These are phyloP conservation scores for Digitaria exilis DNA, from an alignment of 202 grass and related monocot species.

Conservation along the genomic window DNA sequence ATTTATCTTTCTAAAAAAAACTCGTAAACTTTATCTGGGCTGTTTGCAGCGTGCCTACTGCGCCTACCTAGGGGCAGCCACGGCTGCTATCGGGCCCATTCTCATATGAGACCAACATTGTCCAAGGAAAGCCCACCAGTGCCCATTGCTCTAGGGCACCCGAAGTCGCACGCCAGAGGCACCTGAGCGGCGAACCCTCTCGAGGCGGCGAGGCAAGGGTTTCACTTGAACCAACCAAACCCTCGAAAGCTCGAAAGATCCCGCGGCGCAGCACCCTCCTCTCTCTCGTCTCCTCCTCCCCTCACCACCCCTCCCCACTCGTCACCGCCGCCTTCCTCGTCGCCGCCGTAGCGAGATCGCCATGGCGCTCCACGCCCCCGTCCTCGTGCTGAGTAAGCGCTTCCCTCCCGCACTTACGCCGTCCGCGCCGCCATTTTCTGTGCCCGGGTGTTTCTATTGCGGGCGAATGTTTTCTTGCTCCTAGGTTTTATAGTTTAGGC, in stretches of 20 bases:
- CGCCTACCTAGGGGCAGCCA: no score
- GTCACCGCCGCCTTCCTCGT: background rate
- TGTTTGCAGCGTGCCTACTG: no score
- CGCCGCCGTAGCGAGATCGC: background rate
- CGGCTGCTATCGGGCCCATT: no score
- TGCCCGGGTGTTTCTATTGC: background rate
- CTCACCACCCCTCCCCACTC: background rate
- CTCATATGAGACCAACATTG: no score
- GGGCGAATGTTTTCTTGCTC: background rate
- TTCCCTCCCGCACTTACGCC: background rate
- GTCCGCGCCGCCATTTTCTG: background rate
- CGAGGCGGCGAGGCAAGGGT: conserved; percentile 13
- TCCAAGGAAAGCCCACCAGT: background rate
- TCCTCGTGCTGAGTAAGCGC: conserved; percentile 88
- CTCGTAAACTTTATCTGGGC: no score
- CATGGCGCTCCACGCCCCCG: conserved; percentile 77
- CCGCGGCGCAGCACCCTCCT: conserved; percentile 26
- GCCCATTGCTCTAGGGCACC: background rate
- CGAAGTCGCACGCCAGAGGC: background rate
- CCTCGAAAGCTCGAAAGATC: conserved; percentile 38
- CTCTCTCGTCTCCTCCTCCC: background rate
- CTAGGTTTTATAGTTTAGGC: conserved; percentile 9
- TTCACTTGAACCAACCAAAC: conserved; percentile 13
- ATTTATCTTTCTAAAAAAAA: no score
- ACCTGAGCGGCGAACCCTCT: conserved; percentile 7